Evolutionary conservation across 257 asterid genomes (phyloP), one percentile per base, ranked within the genome.

Genomic region (Fraxinus quadrangulata): DNA sequence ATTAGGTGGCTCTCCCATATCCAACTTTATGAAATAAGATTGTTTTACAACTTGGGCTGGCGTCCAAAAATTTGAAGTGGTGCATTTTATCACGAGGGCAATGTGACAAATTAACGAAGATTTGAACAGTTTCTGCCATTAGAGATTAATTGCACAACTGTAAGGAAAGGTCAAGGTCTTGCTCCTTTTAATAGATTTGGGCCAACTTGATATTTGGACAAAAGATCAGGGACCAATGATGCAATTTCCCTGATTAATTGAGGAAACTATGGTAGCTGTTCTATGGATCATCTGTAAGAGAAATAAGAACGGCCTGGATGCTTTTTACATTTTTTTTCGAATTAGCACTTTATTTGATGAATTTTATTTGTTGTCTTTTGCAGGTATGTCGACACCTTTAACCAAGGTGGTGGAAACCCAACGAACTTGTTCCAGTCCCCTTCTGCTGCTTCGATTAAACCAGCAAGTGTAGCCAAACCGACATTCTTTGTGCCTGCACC

Each of bases 401-500:
- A 91, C 85, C 84, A 84, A 86, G 97, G 97, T 26, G 91, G 92
- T 71, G 97, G 95, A 42, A 88, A 82, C 75, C 70, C 93, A 9
- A 78, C 89, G 8, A 87, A 82, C 84, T 66, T 85, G 33, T 89
- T 88, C 84, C 96, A 85, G 69, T 87, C 97, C 7, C 97, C 96
- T 30, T 51, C 93, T 39, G 79, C 71, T 71, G 85, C 96, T 66
- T 78, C 96, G 42, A 42, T 74, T 6, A 92, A 87, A 84, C 96
- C 93, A 72, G 76, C 92, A 71, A 75, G 70, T 47, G 82, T 82
- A 36, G 80, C 83, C 79, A 89, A 84, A 78, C 90, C 91, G 12
- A 87, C 81, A 80, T 91, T 95, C 86, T 95, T 95, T 74, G 91
- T 95, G 40, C 98, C 99, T 4, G 10, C 89, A 0, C 88, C 90